These are phyloP conservation scores for Lumnitzera littorea DNA, from an alignment of 345 rosid genomes.

Conservation along the genomic window DNA sequence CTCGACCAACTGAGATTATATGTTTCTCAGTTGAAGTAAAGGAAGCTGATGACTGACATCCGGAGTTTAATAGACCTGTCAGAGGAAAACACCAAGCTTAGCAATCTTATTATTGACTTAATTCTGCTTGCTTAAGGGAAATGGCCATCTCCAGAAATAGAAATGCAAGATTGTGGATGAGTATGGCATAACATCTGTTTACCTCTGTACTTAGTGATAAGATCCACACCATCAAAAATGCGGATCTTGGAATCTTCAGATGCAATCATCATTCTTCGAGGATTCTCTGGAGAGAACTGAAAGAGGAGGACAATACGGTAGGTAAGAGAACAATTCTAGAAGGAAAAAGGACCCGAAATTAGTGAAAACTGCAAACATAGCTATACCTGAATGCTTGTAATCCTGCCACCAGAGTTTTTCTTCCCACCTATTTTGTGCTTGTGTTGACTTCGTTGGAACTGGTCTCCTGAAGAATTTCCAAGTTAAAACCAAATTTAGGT, in stretches of 20 bases:
- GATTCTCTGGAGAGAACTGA: slow-evolving; percentile 50
- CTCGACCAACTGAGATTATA: slow-evolving; percentile 70
- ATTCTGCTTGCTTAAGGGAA: not conserved
- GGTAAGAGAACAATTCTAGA: too few species aligned
- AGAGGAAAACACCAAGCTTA: not conserved
- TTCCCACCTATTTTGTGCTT: slow-evolving; percentile 41
- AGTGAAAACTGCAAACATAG: not conserved
- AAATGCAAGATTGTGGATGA: not conserved
- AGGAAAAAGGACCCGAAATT: too few species aligned
- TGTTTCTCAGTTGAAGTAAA: slow-evolving; percentile 62
- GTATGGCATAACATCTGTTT: not conserved
- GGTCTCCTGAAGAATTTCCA: slow-evolving; percentile 22
- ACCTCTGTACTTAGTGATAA: slow-evolving; percentile 70
- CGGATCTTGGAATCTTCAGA: slow-evolving; percentile 75
- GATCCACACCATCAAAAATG: slow-evolving; percentile 46
- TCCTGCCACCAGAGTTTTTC: slow-evolving; percentile 38
- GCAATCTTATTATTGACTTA: slow-evolving; percentile 11
- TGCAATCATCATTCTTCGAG: slow-evolving; percentile 52
- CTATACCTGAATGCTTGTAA: slow-evolving; percentile 66
- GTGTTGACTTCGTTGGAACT: slow-evolving; percentile 40
- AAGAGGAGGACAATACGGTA: slow-evolving; percentile 8
- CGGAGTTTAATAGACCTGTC: slow-evolving; percentile 49
- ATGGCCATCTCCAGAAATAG: too few species aligned
- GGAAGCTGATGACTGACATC: slow-evolving; percentile 74
- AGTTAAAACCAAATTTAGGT: not conserved